Base-by-base conservation (phyloP, 2,329 filamentous ascomycete species). In the Calonectria pseudoreteaudii region DNA sequence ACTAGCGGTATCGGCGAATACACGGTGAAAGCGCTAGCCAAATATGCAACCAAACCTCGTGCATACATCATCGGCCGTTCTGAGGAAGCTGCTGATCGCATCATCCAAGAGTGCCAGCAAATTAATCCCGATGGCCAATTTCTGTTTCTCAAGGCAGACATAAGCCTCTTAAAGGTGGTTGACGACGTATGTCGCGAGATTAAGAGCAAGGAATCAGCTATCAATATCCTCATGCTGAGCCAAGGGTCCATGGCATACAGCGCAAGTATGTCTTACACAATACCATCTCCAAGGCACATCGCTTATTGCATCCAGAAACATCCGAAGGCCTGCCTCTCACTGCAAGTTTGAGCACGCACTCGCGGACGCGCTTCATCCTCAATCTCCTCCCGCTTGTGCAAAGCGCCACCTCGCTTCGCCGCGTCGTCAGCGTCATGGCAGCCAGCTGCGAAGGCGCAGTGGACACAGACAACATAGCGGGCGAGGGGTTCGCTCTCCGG, bases 191-290 rank as follows among this genome's bases (percentile, higher is more conserved):
- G 60, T 18, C 60, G 60, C 26, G 20, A 65, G 18, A 49, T 65
- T 2, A 49, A 49, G 41, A 49, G 60, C 41, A 65, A 65, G 18
- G 60, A 65, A 23, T 23, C 38, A 11, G 60, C 38, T 18, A 49
- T 65, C 41, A 65, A 65, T 30, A 31, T 65, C 44, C 60, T 65
- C 18, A n/a, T 65, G 2, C 60, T 34, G 6, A 65, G 60, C 28
- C 60, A 65, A 65, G 60, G 60, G 8, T 47, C 38, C 60, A 65
- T 65, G 60, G 60, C 60, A 16, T 65, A 47, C 30, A 65, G 38
- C 20, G 16, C 60, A 18, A 65, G 60, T 65, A 34, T 1, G 60
- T 65, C 7, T 34, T 9, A 14, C 20, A 13, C 6, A 3, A 38
- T 47, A 10, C 4, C 13, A 13, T 23, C 47, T 4, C 7, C 4